These are phyloP conservation scores for Ceratocystiopsis minuta DNA, from an alignment of 2,329 filamentous ascomycete species.

Conservation along the genomic window DNA sequence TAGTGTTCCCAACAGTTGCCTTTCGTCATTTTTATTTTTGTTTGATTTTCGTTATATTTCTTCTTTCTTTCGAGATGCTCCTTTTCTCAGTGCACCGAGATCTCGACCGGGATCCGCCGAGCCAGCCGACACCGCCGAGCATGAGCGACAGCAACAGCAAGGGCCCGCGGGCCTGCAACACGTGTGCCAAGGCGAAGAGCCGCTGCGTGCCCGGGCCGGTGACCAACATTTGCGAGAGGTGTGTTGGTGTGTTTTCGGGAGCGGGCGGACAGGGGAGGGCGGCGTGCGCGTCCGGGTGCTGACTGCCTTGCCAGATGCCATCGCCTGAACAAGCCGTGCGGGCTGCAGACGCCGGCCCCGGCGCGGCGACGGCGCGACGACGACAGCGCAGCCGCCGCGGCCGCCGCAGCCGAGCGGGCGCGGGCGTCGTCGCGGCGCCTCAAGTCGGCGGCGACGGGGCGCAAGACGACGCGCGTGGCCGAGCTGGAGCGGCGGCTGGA, in stretches of 20 bases:
- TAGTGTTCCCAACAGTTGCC: too few relatives aligned
- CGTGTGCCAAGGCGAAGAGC: slow-evolving; percentile 34
- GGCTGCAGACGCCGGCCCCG: slow-evolving; percentile 28
- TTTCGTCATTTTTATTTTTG: too few relatives aligned
- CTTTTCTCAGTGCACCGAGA: too few relatives aligned
- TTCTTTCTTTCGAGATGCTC: too few relatives aligned
- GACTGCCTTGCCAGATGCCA: slow-evolving; percentile 23
- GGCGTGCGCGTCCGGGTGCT: too few relatives aligned
- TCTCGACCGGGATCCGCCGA: too few relatives aligned
- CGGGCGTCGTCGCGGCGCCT: background rate
- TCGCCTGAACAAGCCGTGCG: slow-evolving; percentile 28
- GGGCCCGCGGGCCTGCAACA: slow-evolving; percentile 30
- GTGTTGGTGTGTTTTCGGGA: too few relatives aligned
- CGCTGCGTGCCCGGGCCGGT: slow-evolving; percentile 27
- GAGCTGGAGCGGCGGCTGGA: slow-evolving; percentile 32
- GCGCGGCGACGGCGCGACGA: slow-evolving; percentile 24
- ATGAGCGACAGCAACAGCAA: slow-evolving; percentile 10
- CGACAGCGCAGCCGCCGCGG: background rate
- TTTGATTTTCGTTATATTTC: too few relatives aligned
- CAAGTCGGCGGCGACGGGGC: background rate
- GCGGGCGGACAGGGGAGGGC: too few relatives aligned
- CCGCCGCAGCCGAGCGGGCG: background rate
- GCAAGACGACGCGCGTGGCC: slow-evolving; percentile 19
- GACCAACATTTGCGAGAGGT: slow-evolving; percentile 30
- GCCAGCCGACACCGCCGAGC: too few relatives aligned